Percentiles rank a stretch among this genome's conserved stretches.
Conservation (phyloP, 2,329 filamentous ascomycete genomes). For the Exophiala sp. region DNA sequence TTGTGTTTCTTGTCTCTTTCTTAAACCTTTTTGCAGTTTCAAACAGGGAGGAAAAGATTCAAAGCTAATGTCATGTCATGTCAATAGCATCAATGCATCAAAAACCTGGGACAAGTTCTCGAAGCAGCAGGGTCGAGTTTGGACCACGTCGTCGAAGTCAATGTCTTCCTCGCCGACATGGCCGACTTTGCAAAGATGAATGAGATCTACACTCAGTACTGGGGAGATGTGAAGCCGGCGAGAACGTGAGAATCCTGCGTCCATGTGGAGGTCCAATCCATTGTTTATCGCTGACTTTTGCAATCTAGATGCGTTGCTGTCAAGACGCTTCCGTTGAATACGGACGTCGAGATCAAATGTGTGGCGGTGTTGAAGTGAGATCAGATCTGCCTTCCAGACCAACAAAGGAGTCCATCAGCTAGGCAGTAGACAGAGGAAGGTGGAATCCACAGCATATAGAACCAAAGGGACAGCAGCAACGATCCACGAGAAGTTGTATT, state of each 20-base stretch:
- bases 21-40: slow-evolving; percentile 1
- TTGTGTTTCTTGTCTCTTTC: no score
- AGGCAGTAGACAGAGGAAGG: no score
- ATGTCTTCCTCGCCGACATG: slow-evolving; percentile 61
- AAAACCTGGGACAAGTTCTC: slow-evolving; percentile 55
- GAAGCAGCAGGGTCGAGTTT: slow-evolving; percentile 54
- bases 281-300: not conserved
- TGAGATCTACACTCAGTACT: slow-evolving; percentile 69
- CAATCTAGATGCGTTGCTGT: slow-evolving; percentile 43
- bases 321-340: slow-evolving; percentile 46
- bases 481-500: no score
- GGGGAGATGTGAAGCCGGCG: slow-evolving; percentile 53
- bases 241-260: slow-evolving; percentile 9
- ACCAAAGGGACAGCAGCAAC: no score
- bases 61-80: not conserved
- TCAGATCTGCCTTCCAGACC: no score
- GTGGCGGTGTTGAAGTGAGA: slow-evolving; percentile 32
- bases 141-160: slow-evolving; percentile 60
- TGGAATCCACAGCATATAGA: no score
- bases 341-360: slow-evolving; percentile 52
- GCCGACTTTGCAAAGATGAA: slow-evolving; percentile 71
- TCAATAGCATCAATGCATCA: slow-evolving; percentile 52
- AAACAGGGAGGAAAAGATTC: not conserved
- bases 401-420: no score
- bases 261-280: not conserved